These are phyloP conservation scores for Boletus bicolor DNA, from an alignment of 768 basidiomycete genomes.

Conservation along the genomic window DNA sequence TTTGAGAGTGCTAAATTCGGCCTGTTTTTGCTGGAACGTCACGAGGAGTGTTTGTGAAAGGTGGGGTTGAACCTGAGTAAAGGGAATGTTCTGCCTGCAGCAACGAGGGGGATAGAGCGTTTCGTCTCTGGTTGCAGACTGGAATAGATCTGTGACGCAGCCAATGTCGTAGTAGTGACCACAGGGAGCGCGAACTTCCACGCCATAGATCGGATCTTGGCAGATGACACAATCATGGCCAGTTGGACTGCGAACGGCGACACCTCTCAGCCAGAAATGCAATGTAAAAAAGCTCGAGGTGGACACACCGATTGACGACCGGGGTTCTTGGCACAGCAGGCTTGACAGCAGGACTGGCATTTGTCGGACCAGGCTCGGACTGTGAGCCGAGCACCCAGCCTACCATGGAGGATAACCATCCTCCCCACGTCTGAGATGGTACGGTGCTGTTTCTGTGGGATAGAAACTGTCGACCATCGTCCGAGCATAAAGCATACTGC, in stretches of 20 bases:
- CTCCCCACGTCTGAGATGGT: conserved; percentile 11
- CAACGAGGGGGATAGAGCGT: conserved; percentile 41
- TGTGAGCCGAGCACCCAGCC: background rate
- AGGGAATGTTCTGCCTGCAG: conserved; percentile 33
- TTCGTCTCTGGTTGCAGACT: conserved; percentile 36
- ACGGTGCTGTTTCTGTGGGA: background rate
- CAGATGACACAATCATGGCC: conserved; percentile 36
- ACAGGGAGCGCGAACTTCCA: conserved; percentile 31
- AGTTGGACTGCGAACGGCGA: conserved; percentile 8
- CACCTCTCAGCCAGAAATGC: background rate
- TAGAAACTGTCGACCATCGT: background rate
- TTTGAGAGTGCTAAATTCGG: conserved; percentile 33
- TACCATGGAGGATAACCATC: conserved; percentile 21
- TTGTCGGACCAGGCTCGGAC: background rate
- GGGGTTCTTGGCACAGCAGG: background rate
- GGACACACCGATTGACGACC: conserved; percentile 14
- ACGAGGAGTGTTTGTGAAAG: conserved; percentile 18
- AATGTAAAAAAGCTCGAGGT: background rate
- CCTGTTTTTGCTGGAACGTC: conserved; percentile 25
- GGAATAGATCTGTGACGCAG: conserved; percentile 37
- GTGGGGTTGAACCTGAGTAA: conserved; percentile 23
- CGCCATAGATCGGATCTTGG: conserved; percentile 29
- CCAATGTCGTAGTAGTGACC: conserved; percentile 34
- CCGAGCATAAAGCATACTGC: background rate
- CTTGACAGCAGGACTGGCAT: background rate